Conservation (phyloP, 2,329 filamentous ascomycete species). For the Alternaria sp. region DNA sequence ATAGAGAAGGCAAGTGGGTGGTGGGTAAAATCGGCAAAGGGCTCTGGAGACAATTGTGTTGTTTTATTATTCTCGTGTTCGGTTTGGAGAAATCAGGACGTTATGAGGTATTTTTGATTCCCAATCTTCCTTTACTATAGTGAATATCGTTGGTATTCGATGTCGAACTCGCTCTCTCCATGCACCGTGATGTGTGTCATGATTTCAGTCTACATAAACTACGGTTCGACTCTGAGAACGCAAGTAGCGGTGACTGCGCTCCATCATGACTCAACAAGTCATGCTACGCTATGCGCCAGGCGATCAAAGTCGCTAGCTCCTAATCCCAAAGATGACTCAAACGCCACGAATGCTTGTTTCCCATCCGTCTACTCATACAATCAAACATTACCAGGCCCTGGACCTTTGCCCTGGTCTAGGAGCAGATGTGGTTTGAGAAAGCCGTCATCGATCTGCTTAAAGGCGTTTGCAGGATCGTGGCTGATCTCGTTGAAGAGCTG, state of each 20-base stretch:
- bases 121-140: background rate
- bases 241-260: background rate
- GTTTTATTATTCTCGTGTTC: background rate
- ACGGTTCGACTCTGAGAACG: background rate
- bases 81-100: background rate
- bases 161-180: background rate
- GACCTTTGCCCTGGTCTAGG: slow-evolving; percentile 67
- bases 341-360: slow-evolving; percentile 4
- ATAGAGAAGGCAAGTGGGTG: background rate
- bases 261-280: background rate
- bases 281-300: background rate
- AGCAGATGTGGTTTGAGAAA: slow-evolving; percentile 93
- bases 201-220: background rate
- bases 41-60: background rate
- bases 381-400: slow-evolving; percentile 46
- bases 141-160: background rate
- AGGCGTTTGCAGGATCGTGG: slow-evolving; percentile 88
- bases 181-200: background rate
- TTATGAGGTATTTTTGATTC: slow-evolving; percentile 1
- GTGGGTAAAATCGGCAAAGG: background rate
- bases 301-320: background rate
- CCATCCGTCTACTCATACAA: background rate
- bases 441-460: slow-evolving; percentile 91
- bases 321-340: background rate
- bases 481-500: slow-evolving; percentile 78